Evolutionary conservation across 2,329 filamentous ascomycete genomes (phyloP).

Genomic region (Ascochyta pisi): DNA sequence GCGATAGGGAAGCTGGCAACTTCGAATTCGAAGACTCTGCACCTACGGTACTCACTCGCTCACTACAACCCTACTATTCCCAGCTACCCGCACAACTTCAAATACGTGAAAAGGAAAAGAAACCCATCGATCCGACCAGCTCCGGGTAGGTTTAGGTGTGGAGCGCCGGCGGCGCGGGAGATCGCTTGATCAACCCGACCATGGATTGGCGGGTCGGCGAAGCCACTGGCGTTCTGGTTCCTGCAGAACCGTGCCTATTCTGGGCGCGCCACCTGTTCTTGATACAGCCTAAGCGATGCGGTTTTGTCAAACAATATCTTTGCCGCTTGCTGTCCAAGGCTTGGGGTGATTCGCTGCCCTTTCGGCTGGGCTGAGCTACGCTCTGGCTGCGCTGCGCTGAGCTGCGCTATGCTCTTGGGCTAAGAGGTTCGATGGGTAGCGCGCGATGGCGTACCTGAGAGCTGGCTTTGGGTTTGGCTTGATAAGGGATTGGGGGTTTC

Average conservation of each 20-base stretch:
- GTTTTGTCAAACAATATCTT: constrained; percentile 1
- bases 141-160: no score
- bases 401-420: constrained; percentile 11
- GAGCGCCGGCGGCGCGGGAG: background rate
- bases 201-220: no score
- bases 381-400: background rate
- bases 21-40: no score
- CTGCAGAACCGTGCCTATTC: constrained; percentile 5
- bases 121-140: no score
- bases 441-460: constrained; percentile 17
- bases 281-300: background rate
- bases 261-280: constrained; percentile 5
- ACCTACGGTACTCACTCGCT: no score
- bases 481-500: constrained; percentile 13
- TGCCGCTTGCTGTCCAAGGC: no score
- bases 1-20: no score
- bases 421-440: background rate
- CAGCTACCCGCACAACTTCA: no score
- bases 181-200: background rate
- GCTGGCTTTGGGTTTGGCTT: background rate
- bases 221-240: background rate
- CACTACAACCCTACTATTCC: no score
- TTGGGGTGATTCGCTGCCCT: background rate
- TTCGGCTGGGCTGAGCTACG: background rate
- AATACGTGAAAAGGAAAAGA: no score